Conservation (phyloP, 108 stramenopile genomes). For the Nitzschia sp. region DNA sequence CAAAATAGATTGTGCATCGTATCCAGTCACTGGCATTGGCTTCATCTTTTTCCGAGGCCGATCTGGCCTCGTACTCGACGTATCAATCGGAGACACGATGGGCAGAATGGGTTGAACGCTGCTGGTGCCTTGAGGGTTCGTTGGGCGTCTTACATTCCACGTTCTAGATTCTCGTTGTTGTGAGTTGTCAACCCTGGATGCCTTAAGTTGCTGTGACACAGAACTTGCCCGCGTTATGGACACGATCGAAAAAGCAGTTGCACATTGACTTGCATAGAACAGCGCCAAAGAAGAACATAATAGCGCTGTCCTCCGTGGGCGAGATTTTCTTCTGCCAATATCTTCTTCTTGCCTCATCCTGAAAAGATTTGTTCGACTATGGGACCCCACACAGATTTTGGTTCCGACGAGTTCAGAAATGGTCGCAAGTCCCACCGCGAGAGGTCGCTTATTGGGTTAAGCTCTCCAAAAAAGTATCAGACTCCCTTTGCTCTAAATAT, state of each 20-base stretch:
- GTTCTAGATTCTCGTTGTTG: not conserved
- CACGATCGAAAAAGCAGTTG: not conserved
- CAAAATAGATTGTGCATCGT: constrained; percentile 69
- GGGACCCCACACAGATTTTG: too few relatives aligned
- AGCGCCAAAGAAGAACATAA: not conserved
- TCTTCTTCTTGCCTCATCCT: too few relatives aligned
- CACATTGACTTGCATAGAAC: not conserved
- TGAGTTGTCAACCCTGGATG: not conserved
- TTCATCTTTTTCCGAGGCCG: constrained; percentile 39
- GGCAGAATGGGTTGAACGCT: constrained; percentile 2
- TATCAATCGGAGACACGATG: not conserved
- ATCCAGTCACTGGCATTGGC: constrained; percentile 69
- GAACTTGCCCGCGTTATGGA: too few relatives aligned
- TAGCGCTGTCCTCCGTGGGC: not conserved
- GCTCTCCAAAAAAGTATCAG: too few relatives aligned
- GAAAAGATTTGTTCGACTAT: too few relatives aligned
- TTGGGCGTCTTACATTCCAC: constrained; percentile 1
- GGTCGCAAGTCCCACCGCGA: too few relatives aligned
- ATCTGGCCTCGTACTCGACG: not conserved
- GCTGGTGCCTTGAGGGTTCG: constrained; percentile 5
- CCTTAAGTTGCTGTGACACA: not conserved
- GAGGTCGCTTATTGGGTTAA: too few relatives aligned
- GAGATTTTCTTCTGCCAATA: too few relatives aligned
- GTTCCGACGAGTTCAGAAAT: too few relatives aligned
- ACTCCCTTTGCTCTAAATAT: too few relatives aligned